Evolutionary conservation across 495 filamentous ascomycete species (phyloP), one percentile per base, ranked within the genome.

Genomic region (Penicillium taxi): DNA sequence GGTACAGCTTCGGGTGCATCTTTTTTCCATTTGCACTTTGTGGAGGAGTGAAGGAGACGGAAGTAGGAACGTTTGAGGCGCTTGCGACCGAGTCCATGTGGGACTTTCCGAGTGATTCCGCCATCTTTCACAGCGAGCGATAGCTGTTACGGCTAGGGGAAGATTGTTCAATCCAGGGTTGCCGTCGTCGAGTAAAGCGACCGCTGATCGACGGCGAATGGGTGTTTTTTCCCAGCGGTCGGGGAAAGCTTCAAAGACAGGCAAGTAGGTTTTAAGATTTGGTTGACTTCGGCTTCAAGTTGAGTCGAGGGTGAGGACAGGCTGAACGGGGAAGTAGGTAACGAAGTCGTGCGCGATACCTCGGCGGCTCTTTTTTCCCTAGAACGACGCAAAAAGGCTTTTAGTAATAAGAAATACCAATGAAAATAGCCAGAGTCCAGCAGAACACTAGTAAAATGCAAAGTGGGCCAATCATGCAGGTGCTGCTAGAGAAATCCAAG

Each of bases 131-230:
- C 26, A 48, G 39, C 32, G 47, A 37, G 26, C 32, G 33, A 41
- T 9, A 17, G 37, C 12, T 31, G 21, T 38, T 22, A 13, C 19
- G 16, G n/a, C 41, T 26, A 37, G 38, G 20, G 34, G 25, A 31
- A 37, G 26, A 25, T 33, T 36, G 41, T 41, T 44, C 13, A 38
- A 33, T 29, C 20, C 9, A 29, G 15, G 26, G 45, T 48, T 52
- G 62, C 63, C 59, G 62, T 59, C 64, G 62, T 65, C 64, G 58
- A 47, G 56, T 49, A 42, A 52, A 46, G 61, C 55, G 65, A 69
- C 66, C 66, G 66, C 66, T 69, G 59, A 66, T 65, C 64, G 66
- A 67, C 64, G 66, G 62, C 63, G 52, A 58, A 47, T 21, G 23
- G 19, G 32, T 37, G 18, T 38, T 20, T 33, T n/a, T 65, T 60